phyloP scores from a whole-genome alignment of 805 yeast genomes.

The Saturnispora galanensis region DNA sequence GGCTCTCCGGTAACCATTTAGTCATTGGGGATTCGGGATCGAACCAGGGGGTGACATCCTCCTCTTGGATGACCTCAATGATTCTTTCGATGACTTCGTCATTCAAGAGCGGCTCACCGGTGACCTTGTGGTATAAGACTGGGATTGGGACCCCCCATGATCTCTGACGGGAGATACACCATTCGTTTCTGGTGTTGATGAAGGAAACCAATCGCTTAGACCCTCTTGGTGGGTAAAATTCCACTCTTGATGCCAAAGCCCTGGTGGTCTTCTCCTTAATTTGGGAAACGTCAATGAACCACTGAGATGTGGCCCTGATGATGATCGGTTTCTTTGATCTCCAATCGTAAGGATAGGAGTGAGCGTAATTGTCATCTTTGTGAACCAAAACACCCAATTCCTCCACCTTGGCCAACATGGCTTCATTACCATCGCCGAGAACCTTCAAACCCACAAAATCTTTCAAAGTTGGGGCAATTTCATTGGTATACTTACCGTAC shows the following conservation, averaged over 20 bases:
- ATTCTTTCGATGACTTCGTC: conserved; percentile 46
- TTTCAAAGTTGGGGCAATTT: conserved; percentile 35
- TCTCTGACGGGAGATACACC: conserved; percentile 97
- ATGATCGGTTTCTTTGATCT: conserved; percentile 92
- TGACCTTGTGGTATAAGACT: conserved; percentile 51
- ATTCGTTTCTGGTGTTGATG: conserved; percentile 70
- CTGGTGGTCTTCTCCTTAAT: conserved; percentile 55
- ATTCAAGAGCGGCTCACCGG: conserved; percentile 57
- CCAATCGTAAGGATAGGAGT: conserved; percentile 97
- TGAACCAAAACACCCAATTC: conserved; percentile 37
- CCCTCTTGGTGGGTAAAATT: conserved; percentile 69
- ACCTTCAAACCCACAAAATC: conserved; percentile 50
- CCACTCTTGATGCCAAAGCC: conserved; percentile 47
- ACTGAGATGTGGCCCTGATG: conserved; percentile 90
- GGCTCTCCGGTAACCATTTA: conserved; percentile 65
- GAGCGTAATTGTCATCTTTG: conserved; percentile 45
- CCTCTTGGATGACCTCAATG: conserved; percentile 42
- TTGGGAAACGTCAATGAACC: conserved; percentile 81
- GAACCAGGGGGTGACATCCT: conserved; percentile 82
- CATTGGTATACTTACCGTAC: conserved; percentile 53
- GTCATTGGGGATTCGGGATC: conserved; percentile 27
- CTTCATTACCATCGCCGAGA: conserved; percentile 44
- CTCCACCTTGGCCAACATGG: conserved; percentile 35
- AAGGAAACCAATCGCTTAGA: conserved; percentile 62
- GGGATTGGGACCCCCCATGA: conserved; percentile 99